Evolutionary conservation across 768 basidiomycete genomes (phyloP).

Genomic region (Astraeus odoratus): DNA sequence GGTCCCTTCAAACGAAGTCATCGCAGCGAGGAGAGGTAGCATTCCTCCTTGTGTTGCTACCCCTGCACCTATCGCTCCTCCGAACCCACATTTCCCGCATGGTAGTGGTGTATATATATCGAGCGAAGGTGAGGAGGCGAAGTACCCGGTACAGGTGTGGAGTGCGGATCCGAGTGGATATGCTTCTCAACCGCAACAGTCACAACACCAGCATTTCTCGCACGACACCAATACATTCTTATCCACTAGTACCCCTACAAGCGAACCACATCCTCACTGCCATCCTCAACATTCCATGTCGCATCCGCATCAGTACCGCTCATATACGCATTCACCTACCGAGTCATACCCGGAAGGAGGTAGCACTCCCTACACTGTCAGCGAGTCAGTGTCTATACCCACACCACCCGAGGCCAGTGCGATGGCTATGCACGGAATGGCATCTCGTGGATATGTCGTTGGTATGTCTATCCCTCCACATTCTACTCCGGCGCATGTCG

Average conservation of each 20-base stretch:
- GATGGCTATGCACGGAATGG: background rate
- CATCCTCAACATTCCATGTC: background rate
- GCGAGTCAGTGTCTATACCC: background rate
- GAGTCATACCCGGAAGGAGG: background rate
- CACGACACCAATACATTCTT: constrained; percentile 15
- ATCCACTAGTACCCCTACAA: constrained; percentile 1
- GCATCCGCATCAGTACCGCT: background rate
- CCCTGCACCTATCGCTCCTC: constrained; percentile 18
- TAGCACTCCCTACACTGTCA: background rate
- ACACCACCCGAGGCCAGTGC: background rate
- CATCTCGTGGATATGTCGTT: background rate
- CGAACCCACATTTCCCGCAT: constrained; percentile 9
- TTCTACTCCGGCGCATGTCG: background rate
- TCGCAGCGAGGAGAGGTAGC: constrained; percentile 19
- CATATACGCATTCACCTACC: background rate
- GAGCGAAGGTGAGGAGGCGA: background rate
- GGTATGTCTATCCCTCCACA: background rate
- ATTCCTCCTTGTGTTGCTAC: constrained; percentile 16
- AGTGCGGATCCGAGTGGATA: background rate
- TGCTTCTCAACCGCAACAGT: too few species aligned
- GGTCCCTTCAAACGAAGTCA: constrained; percentile 18
- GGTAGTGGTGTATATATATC: background rate
- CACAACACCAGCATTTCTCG: constrained; percentile 4
- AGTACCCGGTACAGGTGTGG: background rate
- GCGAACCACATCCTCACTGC: constrained; percentile 4